Conservation (phyloP, 2,329 filamentous ascomycete species). For the Coniochaeta sp. region DNA sequence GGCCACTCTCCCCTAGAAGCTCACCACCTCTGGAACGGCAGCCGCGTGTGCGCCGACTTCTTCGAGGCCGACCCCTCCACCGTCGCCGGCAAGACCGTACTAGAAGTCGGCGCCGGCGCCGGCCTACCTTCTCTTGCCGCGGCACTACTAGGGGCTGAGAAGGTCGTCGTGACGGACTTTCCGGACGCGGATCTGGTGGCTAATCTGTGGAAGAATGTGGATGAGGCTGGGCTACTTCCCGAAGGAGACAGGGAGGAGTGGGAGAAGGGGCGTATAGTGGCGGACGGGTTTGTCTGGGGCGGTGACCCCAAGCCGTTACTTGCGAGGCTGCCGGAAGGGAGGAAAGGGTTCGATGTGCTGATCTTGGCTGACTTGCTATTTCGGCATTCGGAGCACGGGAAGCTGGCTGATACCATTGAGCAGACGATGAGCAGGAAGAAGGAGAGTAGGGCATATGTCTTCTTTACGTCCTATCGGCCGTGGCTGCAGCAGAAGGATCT, state of each 20-base stretch:
- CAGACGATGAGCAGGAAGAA: slow-evolving; percentile 51
- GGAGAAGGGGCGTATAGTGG: slow-evolving; percentile 33
- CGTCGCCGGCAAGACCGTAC: slow-evolving; percentile 60
- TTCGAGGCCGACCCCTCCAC: slow-evolving; percentile 59
- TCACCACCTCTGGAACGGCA: slow-evolving; percentile 87
- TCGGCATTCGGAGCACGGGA: slow-evolving; percentile 79
- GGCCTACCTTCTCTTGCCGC: slow-evolving; percentile 77
- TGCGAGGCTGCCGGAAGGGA: slow-evolving; percentile 38
- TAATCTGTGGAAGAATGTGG: slow-evolving; percentile 72
- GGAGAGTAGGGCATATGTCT: slow-evolving; percentile 66
- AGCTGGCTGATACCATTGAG: slow-evolving; percentile 65
- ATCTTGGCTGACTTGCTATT: slow-evolving; percentile 87
- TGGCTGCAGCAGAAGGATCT: slow-evolving; percentile 84
- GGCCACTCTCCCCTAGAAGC: slow-evolving; percentile 86
- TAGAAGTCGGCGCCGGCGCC: slow-evolving; percentile 85
- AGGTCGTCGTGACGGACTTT: slow-evolving; percentile 79
- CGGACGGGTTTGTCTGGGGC: slow-evolving; percentile 80
- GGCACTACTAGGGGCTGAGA: slow-evolving; percentile 61
- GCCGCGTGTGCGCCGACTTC: slow-evolving; percentile 68
- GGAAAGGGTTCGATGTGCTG: slow-evolving; percentile 63
- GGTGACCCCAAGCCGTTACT: slow-evolving; percentile 51
- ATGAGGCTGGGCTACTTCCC: slow-evolving; percentile 38
- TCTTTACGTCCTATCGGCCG: slow-evolving; percentile 90
- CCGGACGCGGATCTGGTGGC: slow-evolving; percentile 76
- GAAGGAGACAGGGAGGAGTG: slow-evolving; percentile 24